These are phyloP conservation scores for Parastagonospora nodorum DNA, from an alignment of 2,329 filamentous ascomycete genomes.

Conservation along the genomic window DNA sequence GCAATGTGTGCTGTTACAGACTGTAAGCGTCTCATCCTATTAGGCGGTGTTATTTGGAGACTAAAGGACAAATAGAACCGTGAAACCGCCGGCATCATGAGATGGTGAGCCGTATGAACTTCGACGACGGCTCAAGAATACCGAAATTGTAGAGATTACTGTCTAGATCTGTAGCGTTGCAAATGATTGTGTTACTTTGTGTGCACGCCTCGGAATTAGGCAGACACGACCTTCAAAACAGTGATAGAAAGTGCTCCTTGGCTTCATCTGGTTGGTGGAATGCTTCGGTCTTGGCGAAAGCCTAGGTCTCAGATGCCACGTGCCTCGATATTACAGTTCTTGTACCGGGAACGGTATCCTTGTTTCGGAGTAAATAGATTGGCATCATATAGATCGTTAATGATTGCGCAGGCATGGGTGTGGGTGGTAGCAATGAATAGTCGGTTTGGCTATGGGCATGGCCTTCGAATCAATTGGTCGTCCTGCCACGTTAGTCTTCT, in stretches of 20 bases:
- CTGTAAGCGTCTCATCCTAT: conserved; percentile 6
- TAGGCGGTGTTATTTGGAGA: no score
- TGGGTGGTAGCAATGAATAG: background rate
- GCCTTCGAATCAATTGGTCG: no score
- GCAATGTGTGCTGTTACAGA: conserved; percentile 32
- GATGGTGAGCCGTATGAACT: no score
- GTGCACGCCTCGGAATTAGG: no score
- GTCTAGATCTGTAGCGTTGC: no score
- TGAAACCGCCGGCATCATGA: no score
- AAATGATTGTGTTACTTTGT: no score
- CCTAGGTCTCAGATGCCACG: conserved; percentile 24
- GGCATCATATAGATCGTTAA: conserved; percentile 8
- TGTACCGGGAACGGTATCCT: conserved; percentile 6
- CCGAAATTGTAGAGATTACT: no score
- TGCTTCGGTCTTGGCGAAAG: conserved; percentile 10
- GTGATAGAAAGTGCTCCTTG: background rate
- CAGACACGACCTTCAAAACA: conserved; percentile 3
- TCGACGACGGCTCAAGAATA: no score
- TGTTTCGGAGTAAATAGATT: conserved; percentile 28
- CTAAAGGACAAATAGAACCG: no score
- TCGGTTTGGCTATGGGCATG: no score
- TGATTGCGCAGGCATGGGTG: background rate
- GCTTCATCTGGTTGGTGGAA: conserved; percentile 28
- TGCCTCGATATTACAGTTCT: conserved; percentile 16
- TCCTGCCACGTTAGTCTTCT: no score